Evolutionary conservation across 192 early-diverging fungal genomes (phyloP), one percentile per base, ranked within the genome.

Genomic region (Jimgerdemannia flammicorona): DNA sequence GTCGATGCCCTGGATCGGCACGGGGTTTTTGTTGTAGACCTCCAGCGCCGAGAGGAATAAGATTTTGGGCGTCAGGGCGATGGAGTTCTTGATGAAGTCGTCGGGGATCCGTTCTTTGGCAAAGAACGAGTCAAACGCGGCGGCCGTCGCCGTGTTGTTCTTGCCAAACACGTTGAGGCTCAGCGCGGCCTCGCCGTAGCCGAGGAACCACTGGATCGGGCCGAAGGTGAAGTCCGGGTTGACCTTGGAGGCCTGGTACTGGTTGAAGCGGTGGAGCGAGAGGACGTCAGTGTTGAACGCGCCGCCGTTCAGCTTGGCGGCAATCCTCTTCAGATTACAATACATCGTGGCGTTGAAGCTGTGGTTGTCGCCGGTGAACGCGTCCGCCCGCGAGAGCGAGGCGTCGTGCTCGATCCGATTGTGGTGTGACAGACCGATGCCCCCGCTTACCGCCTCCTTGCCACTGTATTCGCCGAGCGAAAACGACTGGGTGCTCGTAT

Each of bases 401-500:
- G 70, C 77, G 64, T 78, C 77, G 42, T 78, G 77, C 70, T 78
- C 77, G 44, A 78, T 78, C 18, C 67, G 20, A 54, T 73, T 73
- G 49, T 78, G 77, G 14, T 29, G 72, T 14, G 49, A 59, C 49
- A 59, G 14, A 14, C 49, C 49, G 14, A 59, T 2, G 6, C 49
- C 49, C 49, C 14, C 0, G 49, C 6, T 14, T 59, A 59, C 14
- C 49, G 6, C 49, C 14, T 59, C 49, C 49, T 14, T 0, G 49
- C 49, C 49, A 14, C 49, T 59, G 49, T 10, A 59, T 10, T 59
- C 49, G 6, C 49, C 49, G 49, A 59, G 49, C 49, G 49, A 59
- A 14, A 59, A 59, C 8, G 49, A 10, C 8, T 14, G 49, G 14
- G 49, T 59, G 8, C 6, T 10, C 8, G 49, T 6, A 14, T 59